Evolutionary conservation across 73 alveolate genomes (phyloP), one percentile per base, ranked within the genome.

Genomic region (Paramecium caudatum): DNA sequence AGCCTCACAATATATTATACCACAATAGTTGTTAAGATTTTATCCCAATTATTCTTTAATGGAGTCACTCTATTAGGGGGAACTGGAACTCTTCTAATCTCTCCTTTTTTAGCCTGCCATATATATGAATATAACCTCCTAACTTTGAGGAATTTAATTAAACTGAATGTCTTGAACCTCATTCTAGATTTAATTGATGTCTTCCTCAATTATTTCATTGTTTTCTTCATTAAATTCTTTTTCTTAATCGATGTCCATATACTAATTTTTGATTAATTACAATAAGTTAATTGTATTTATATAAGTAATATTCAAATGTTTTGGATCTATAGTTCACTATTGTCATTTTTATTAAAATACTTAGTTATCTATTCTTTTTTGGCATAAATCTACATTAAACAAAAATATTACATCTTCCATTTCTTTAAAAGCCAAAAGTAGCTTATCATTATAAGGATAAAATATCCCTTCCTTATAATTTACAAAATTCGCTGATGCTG

Each of bases 41-140:
- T 95, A 10, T 98, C 98, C 99, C 99, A 98, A 90, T 95, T 94
- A 4, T 93, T 95, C 92, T 96, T 97, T 90, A 98, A 95, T 8
- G 99, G 99, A 12, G 99, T 96, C 92, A 96, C 92, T 92, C 99
- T 94, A 94, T 94, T 94, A 34, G 98, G 96, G 37, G 99, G 99
- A 13, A 98, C 99, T 33, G 97, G 95, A 37, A 98, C 85, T 91
- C 97, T 95, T 61, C 99, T 90, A 92, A 95, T 95, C 90, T 97
- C 99, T 4, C 70, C 62, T 61, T 91, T 91, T 49, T 82, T 61
- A 62, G 32, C 25, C 87, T 86, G 61, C 4, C 61, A 27, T 30
- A 0, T 5, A 12, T 46, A 1, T 16, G 21, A 9, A 17, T 82
- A 41, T 45, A 33, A 47, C 65, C 47, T 37, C 87, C 13, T 86